phyloP scores from a whole-genome alignment of 169 alveolate genomes.

The Plasmodium knowlesi region DNA sequence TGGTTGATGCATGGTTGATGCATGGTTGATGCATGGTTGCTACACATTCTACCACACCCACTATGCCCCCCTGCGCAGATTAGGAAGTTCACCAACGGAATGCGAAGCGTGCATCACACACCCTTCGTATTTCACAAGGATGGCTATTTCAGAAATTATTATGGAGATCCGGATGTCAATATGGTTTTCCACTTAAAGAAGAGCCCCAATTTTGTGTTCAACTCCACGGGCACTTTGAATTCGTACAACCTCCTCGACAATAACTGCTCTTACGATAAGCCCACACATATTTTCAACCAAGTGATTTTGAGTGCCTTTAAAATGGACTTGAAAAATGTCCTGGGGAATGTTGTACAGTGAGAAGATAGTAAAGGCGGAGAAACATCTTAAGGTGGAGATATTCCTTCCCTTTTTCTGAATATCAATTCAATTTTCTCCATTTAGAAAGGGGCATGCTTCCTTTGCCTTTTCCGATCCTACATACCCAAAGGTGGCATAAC shows the following conservation, averaged over 20 bases:
- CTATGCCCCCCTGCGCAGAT: slow-evolving; percentile 72
- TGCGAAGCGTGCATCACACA: slow-evolving; percentile 83
- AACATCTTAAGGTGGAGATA: neutral
- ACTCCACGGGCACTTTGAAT: slow-evolving; percentile 83
- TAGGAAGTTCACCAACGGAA: slow-evolving; percentile 80
- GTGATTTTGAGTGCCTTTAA: slow-evolving; percentile 71
- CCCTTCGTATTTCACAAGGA: slow-evolving; percentile 88
- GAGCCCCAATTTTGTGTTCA: slow-evolving; percentile 83
- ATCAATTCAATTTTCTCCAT: neutral
- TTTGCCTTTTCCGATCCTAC: neutral
- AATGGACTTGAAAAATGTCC: slow-evolving; percentile 28
- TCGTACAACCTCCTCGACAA: slow-evolving; percentile 75
- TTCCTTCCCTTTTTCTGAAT: neutral
- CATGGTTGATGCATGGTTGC: neutral
- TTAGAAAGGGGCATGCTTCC: neutral
- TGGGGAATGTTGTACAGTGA: neutral
- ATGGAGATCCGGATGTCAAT: slow-evolving; percentile 88
- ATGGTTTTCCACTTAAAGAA: slow-evolving; percentile 80
- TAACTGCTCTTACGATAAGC: slow-evolving; percentile 73
- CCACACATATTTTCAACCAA: slow-evolving; percentile 57
- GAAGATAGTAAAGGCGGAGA: neutral
- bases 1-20: neutral
- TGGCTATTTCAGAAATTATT: slow-evolving; percentile 85
- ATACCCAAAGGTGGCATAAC: neutral
- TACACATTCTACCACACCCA: no score